phyloP scores from a whole-genome alignment of 257 asterid species.

The Thymus quinquecostatus region DNA sequence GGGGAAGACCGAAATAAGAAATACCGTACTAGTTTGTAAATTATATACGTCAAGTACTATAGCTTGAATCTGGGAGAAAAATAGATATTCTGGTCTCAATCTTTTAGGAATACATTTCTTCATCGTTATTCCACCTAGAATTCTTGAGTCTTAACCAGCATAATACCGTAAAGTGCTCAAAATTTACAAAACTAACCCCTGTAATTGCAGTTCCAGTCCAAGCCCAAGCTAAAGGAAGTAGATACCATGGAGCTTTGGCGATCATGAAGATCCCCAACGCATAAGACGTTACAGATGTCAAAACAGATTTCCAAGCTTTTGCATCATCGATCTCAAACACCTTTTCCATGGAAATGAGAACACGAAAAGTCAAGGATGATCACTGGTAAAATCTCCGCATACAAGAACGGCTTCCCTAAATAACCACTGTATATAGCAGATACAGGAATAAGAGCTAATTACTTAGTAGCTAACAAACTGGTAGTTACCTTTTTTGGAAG shows the following conservation, averaged over 20 bases:
- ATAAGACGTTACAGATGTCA: conserved; percentile 76
- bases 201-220: conserved; percentile 99
- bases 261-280: conserved; percentile 83
- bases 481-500: conserved; percentile 78
- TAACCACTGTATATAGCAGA: neutral
- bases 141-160: conserved; percentile 9
- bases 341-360: conserved; percentile 41
- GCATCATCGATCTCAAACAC: conserved; percentile 90
- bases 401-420: conserved; percentile 6
- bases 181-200: conserved; percentile 62
- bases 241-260: conserved; percentile 95
- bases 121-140: neutral
- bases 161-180: neutral
- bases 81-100: no score
- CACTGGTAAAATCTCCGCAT: conserved; percentile 7
- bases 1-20: conserved; percentile 28
- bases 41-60: neutral
- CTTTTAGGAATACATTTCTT: neutral
- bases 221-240: conserved; percentile 99
- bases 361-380: conserved; percentile 7
- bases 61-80: no score
- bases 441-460: neutral
- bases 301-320: conserved; percentile 90
- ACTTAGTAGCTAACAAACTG: neutral
- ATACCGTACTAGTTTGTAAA: neutral